A percentile compares a stretch with the other conserved stretches of the same genome.
Conservation (phyloP, 2,329 filamentous ascomycete genomes). For the Verticillium nubilum region DNA sequence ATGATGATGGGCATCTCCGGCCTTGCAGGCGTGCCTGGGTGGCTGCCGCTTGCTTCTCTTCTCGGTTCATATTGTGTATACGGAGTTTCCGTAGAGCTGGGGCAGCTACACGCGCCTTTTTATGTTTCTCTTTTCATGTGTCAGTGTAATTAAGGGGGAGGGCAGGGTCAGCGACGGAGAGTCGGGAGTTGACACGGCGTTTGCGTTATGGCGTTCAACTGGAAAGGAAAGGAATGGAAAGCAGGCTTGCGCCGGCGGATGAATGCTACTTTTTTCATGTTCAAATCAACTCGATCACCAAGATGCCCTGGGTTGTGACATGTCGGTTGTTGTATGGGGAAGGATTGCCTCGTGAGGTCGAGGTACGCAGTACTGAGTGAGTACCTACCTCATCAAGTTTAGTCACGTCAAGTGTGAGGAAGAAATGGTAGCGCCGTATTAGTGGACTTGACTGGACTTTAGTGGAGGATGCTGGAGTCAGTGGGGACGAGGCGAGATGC, state of each 20-base stretch:
- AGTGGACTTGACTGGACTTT: too few species aligned
- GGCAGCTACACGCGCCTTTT: not conserved
- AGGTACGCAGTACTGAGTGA: too few species aligned
- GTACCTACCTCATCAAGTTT: too few species aligned
- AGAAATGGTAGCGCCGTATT: too few species aligned
- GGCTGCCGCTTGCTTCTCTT: not conserved
- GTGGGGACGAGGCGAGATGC: too few species aligned
- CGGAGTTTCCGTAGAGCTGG: not conserved
- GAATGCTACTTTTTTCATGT: not conserved
- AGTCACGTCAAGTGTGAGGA: too few species aligned
- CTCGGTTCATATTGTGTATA: not conserved
- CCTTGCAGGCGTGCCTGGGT: not conserved
- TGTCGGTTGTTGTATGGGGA: too few species aligned
- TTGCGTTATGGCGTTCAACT: not conserved
- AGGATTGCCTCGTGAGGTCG: too few species aligned
- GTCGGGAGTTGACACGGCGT: not conserved
- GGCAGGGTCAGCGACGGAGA: not conserved
- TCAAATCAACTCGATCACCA: too few species aligned
- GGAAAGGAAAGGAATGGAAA: not conserved
- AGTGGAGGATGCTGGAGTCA: too few species aligned
- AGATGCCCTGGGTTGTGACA: too few species aligned
- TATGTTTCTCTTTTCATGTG: not conserved
- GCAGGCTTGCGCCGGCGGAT: not conserved
- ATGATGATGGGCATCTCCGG: conserved; percentile 3
- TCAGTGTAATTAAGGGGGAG: not conserved